Base-by-base conservation (phyloP, 148 eudicot genomes). In the Nyssa sinensis region DNA sequence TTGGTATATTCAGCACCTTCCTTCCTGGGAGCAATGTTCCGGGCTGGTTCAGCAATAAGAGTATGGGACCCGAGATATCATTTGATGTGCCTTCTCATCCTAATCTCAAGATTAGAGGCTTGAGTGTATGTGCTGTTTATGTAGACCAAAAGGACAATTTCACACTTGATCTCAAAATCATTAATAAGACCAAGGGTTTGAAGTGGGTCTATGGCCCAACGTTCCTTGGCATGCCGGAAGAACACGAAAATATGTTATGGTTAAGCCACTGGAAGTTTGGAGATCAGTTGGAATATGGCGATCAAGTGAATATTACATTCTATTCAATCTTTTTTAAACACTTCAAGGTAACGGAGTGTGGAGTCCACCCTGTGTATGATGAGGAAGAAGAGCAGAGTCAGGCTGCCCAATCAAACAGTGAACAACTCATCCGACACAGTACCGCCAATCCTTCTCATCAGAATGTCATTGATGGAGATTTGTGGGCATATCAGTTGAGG, bases 271-370 rank as follows among this genome's bases (percentile, higher is more conserved):
- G 70, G 70, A 14, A 29, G 4, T 4, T 44, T 25, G 70, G 57
- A 33, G 2, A 67, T 67, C 33, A 39, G 0, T 66, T 62, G 64
- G 64, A 62, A 29, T 33, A 19, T 41, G 70, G 57, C 6, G 70
- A 67, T 67, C 9, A 67, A 67, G n/a, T 67, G 57, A 67, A 67
- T 67, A n/a, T 67, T n/a, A n/a, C n/a, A n/a, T n/a, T n/a, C n/a
- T n/a, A n/a, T 29, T 67, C 57, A 0, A 32, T 28, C 1, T 16
- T 4, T 29, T 11, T n/a, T 0, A 0, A 0, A 6, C 2, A 0
- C 25, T 13, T 4, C 25, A 25, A 24, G 32, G 30, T 66, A 39
- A 39, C 37, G 70, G 55, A 39, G 41, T 16, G 37, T 25, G 55
- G 55, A 5, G 28, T 66, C 51, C 55, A 66, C 3, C 6, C 39